Conservation (phyloP, 2,329 filamentous ascomycete species). For the Chalaropsis ovoidea region DNA sequence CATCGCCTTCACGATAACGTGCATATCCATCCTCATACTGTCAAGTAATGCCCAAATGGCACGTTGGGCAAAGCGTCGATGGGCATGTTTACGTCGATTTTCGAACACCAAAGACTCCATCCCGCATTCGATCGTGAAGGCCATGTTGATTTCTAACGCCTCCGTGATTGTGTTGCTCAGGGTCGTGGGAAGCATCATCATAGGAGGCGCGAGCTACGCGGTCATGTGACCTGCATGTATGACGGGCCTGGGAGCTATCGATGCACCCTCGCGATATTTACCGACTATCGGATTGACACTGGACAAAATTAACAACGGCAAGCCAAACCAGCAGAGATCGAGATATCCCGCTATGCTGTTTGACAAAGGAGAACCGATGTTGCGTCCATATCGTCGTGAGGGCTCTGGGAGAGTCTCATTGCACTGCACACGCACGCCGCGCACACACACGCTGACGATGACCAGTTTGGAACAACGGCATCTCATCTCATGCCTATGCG, state of each 20-base stretch:
- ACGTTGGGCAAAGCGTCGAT: neutral
- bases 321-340: neutral
- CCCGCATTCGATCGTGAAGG: neutral
- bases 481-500: neutral
- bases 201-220: neutral
- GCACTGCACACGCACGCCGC: neutral
- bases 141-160: neutral
- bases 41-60: neutral
- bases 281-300: neutral
- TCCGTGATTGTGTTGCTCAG: neutral
- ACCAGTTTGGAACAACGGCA: no score
- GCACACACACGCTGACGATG: neutral
- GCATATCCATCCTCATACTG: neutral
- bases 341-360: neutral
- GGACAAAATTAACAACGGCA: neutral
- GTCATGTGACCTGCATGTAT: slow-evolving; percentile 6
- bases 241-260: neutral
- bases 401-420: neutral
- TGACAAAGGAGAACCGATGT: neutral
- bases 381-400: neutral
- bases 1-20: neutral
- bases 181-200: neutral
- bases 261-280: neutral
- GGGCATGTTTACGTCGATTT: neutral
- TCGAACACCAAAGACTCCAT: no score